Conservation (phyloP, 2,329 filamentous ascomycete genomes). For the Atkinsonella texensis region DNA sequence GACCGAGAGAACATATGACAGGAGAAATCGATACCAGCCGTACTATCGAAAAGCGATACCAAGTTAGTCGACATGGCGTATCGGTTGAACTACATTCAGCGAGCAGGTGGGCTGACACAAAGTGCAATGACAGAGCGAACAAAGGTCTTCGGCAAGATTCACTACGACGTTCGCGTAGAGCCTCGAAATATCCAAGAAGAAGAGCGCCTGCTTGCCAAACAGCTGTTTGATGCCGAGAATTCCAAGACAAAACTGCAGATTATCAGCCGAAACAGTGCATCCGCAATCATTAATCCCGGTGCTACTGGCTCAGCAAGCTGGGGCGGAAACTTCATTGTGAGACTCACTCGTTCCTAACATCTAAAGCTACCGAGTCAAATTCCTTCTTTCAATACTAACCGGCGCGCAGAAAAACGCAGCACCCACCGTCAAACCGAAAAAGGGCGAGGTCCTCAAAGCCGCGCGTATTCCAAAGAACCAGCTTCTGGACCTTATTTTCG, state of each 20-base stretch:
- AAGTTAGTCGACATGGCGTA: constrained; percentile 37
- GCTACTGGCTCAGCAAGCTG: constrained; percentile 24
- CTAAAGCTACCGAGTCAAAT: neutral
- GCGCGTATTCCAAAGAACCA: constrained; percentile 83
- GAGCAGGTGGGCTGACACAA: constrained; percentile 11
- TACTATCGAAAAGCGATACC: constrained; percentile 63
- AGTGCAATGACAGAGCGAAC: constrained; percentile 54
- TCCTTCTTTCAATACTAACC: neutral
- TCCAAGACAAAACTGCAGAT: constrained; percentile 38
- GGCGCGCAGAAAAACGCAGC: constrained; percentile 37
- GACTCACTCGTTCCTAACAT: constrained; percentile 15
- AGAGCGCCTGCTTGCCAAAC: constrained; percentile 48
- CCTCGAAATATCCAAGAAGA: constrained; percentile 63
- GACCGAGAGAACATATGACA: constrained; percentile 33
- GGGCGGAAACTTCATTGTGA: constrained; percentile 43
- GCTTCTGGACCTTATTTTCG: constrained; percentile 74
- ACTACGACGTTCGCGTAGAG: constrained; percentile 64
- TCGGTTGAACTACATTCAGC: neutral
- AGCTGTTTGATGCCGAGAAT: constrained; percentile 36
- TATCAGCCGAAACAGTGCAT: constrained; percentile 37
- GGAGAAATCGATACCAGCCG: constrained; percentile 37
- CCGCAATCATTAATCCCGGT: constrained; percentile 45
- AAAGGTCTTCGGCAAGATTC: constrained; percentile 57
- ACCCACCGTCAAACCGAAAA: constrained; percentile 43
- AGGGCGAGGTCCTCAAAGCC: constrained; percentile 64